phyloP scores from a whole-genome alignment of 2,329 filamentous ascomycete species.

The Trichoderma cornu-damae region DNA sequence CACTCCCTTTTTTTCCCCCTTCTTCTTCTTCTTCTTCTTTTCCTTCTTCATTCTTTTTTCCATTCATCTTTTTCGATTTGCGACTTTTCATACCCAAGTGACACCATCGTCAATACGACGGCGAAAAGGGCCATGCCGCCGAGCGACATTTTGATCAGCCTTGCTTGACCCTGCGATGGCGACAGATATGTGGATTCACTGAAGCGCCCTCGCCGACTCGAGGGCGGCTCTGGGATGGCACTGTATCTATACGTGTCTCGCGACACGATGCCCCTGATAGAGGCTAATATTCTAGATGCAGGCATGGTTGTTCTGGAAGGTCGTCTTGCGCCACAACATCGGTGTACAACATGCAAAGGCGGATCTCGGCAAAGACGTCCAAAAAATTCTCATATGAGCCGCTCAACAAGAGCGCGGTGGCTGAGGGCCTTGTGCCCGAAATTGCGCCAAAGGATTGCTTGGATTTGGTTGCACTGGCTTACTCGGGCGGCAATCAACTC shows the following conservation, averaged over 20 bases:
- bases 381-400: neutral
- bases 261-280: conserved; percentile 22
- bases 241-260: conserved; percentile 29
- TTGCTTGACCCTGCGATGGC: conserved; percentile 7
- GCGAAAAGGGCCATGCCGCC: conserved; percentile 21
- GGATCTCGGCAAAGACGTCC: neutral
- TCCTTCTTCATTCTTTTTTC: neutral
- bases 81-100: conserved; percentile 21
- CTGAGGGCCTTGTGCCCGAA: neutral
- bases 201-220: neutral
- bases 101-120: conserved; percentile 18
- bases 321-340: neutral
- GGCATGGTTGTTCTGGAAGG: neutral
- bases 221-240: conserved; percentile 24
- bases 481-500: neutral
- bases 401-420: neutral
- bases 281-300: conserved; percentile 18
- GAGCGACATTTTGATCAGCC: conserved; percentile 20
- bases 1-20: neutral
- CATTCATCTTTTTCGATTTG: neutral
- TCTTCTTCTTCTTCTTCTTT: neutral
- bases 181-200: neutral
- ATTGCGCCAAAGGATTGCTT: neutral
- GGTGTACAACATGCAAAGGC: neutral
- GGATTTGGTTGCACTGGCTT: neutral